Evolutionary conservation across 179 eudicot genomes (phyloP), one percentile per base, ranked within the genome.

Genomic region (Spinacia oleracea): DNA sequence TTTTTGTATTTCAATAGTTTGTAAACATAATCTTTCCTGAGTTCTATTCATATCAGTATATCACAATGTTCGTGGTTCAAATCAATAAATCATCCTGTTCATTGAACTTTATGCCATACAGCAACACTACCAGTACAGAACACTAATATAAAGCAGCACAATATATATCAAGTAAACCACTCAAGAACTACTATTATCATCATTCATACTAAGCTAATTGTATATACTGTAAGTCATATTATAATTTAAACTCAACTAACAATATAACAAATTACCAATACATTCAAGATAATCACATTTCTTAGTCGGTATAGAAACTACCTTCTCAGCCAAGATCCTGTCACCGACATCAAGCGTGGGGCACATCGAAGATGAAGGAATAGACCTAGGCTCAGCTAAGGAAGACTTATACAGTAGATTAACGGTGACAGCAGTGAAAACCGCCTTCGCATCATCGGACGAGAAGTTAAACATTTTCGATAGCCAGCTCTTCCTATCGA

Each of bases 271-370:
- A 7, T 7, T 0, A 16, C 23, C 12, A 50, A 50, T 15, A 72
- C 8, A 31, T 16, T 7, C 4, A 27, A 15, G 2, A 50, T 51
- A 31, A 48, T 46, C 74, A 38, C 34, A 69, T n/a, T n/a, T 10
- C 53, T 27, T 1, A 60, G 3, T 60, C 34, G 25, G 55, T 21
- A 6, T 32, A 11, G 25, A 53, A 53, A 29, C 31, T 88, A 94
- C 98, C 98, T 95, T 95, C 83, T 95, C 98, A 0, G 97, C 93
- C 40, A 95, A 76, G 38, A 95, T 85, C 3, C 98, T 90, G 73
- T 95, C 98, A 72, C 98, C 98, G 15, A 81, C 92, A 78, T 93
- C 89, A 43, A 95, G 89, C 0, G 98, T 95, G 12, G 98, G 98
- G 71, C 18, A 82, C 98, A 95, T 95, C 31, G 98, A 95, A 15